Evolutionary conservation across 2,329 filamentous ascomycete genomes (phyloP).

Genomic region (Aotearoamyces nothofagi): DNA sequence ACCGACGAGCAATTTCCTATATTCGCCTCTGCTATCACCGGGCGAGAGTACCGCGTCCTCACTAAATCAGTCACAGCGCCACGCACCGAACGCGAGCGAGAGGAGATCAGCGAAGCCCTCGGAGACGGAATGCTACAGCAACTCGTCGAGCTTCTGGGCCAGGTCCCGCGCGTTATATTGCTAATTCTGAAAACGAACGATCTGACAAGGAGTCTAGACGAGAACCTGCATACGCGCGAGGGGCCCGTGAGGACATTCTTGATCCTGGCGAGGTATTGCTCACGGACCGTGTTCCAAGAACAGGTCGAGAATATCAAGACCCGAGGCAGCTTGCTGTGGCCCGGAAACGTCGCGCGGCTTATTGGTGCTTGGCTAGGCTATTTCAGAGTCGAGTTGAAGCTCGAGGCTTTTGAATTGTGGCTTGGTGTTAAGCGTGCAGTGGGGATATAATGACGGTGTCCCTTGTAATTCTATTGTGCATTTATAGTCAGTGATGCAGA

Average conservation of each 20-base stretch:
- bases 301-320: slow-evolving; percentile 40
- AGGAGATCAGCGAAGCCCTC: slow-evolving; percentile 69
- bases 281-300: slow-evolving; percentile 49
- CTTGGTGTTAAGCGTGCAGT: slow-evolving; percentile 39
- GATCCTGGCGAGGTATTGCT: slow-evolving; percentile 54
- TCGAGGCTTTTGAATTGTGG: slow-evolving; percentile 49
- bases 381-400: slow-evolving; percentile 44
- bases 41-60: slow-evolving; percentile 73
- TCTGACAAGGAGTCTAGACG: slow-evolving; percentile 82
- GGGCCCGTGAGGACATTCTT: slow-evolving; percentile 51
- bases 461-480: no score
- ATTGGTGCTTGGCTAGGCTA: slow-evolving; percentile 42
- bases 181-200: slow-evolving; percentile 97
- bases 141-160: slow-evolving; percentile 72
- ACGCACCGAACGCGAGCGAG: slow-evolving; percentile 64
- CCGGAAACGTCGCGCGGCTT: slow-evolving; percentile 36
- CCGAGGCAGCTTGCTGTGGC: slow-evolving; percentile 41
- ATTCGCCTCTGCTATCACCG: slow-evolving; percentile 92
- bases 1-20: slow-evolving; percentile 83
- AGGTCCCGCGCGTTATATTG: slow-evolving; percentile 82
- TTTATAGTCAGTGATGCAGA: no score
- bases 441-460: no score
- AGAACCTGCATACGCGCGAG: slow-evolving; percentile 64
- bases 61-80: slow-evolving; percentile 34
- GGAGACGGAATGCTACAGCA: slow-evolving; percentile 81